Percentiles rank a stretch among this genome's conserved stretches.
Conservation (phyloP, 768 basidiomycete species). For the Mycena filopes region DNA sequence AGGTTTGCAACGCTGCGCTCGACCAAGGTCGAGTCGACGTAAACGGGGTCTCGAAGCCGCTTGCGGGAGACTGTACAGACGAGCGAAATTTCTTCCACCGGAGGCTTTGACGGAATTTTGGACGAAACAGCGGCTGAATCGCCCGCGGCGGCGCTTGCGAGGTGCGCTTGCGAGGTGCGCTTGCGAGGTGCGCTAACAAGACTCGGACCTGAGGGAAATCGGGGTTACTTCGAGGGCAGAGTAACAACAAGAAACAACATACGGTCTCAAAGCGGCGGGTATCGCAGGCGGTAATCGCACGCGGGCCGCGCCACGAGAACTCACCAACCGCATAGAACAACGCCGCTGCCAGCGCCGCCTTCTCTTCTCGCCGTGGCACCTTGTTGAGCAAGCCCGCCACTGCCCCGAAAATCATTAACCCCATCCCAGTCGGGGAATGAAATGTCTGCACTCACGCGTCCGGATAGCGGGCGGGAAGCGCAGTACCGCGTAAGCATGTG, state of each 20-base stretch:
- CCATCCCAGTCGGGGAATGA: too few species aligned
- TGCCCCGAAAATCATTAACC: constrained; percentile 7
- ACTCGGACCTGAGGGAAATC: constrained; percentile 20
- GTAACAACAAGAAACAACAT: too few species aligned
- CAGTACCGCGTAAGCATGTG: constrained; percentile 35
- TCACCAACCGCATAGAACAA: constrained; percentile 37
- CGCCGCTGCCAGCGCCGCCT: constrained; percentile 38
- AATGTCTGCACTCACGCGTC: constrained; percentile 32
- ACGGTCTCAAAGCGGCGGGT: constrained; percentile 35
- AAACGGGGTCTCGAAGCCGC: constrained; percentile 36
- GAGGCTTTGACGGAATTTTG: background rate
- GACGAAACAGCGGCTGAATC: too few species aligned
- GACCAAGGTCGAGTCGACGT: constrained; percentile 30
- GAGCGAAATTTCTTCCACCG: constrained; percentile 37
- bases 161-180: constrained; percentile 14
- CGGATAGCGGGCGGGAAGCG: constrained; percentile 43
- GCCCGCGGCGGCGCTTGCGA: background rate
- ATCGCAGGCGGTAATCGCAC: constrained; percentile 27
- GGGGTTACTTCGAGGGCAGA: too few species aligned
- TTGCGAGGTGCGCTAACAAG: constrained; percentile 28
- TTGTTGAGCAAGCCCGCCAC: constrained; percentile 39
- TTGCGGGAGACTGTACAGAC: constrained; percentile 38
- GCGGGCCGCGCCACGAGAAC: constrained; percentile 34
- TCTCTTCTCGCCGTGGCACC: constrained; percentile 35
- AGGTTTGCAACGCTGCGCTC: constrained; percentile 35